Evolutionary conservation across 2,329 filamentous ascomycete species (phyloP).

Genomic region (Cephalotrichum gorgonifer): DNA sequence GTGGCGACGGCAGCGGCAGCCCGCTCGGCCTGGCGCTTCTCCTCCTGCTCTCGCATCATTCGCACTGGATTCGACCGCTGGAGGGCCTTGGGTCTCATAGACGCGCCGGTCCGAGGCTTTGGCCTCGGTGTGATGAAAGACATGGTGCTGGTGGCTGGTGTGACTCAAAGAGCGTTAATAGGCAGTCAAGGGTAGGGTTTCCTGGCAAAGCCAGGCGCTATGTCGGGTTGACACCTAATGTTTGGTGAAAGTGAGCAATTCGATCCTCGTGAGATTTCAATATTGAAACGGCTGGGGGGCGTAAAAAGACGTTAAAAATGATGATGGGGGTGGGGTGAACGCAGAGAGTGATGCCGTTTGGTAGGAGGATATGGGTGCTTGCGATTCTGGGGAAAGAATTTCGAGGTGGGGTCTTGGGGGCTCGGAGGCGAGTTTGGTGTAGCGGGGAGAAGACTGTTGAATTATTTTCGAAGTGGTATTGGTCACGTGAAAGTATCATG

Average conservation of each 20-base stretch:
- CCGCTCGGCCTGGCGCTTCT: slow-evolving; percentile 27
- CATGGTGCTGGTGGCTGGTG: neutral
- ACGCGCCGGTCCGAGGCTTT: slow-evolving; percentile 17
- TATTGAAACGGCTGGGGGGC: neutral
- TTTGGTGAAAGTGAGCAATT: no score
- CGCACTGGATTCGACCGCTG: slow-evolving; percentile 35
- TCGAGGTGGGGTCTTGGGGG: neutral
- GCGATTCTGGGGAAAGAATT: neutral
- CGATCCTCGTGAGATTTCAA: no score
- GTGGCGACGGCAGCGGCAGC: slow-evolving; percentile 17
- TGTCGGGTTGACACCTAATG: no score
- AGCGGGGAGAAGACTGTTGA: neutral
- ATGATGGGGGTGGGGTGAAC: neutral
- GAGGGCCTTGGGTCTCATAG: slow-evolving; percentile 25
- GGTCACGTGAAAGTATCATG: neutral
- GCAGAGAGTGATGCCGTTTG: neutral
- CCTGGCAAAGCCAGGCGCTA: no score
- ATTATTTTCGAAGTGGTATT: neutral
- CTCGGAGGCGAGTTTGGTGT: neutral
- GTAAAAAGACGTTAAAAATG: neutral
- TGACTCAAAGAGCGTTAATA: neutral
- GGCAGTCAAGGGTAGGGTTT: no score
- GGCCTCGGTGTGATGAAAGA: slow-evolving; percentile 33
- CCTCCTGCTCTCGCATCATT: slow-evolving; percentile 41
- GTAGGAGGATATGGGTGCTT: neutral